Percentiles rank a stretch among this genome's conserved stretches.
Evolutionary conservation across 2,329 filamentous ascomycete species (phyloP).

Genomic region (Neophaeococcomyces aloes): DNA sequence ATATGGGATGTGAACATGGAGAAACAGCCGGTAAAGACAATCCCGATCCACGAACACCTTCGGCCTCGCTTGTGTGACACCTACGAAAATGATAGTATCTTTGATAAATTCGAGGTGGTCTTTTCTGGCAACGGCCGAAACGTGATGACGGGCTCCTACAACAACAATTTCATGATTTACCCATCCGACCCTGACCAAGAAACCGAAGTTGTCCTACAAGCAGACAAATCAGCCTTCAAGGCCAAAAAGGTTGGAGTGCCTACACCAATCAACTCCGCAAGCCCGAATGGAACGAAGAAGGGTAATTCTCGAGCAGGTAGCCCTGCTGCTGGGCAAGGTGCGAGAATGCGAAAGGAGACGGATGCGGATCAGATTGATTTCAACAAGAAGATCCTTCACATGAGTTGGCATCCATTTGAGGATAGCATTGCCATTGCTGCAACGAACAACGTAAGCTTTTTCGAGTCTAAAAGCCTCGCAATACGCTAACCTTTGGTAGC

Average conservation of each 20-base stretch:
- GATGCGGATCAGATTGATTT: slow-evolving; percentile 99
- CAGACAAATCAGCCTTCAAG: slow-evolving; percentile 98
- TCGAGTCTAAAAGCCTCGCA: neutral
- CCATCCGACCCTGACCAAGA: slow-evolving; percentile 92
- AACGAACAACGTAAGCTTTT: slow-evolving; percentile 88
- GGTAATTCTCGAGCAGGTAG: slow-evolving; percentile 77
- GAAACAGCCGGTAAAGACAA: slow-evolving; percentile 91
- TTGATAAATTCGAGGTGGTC: slow-evolving; percentile 98
- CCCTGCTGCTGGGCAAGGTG: slow-evolving; percentile 67
- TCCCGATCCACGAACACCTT: slow-evolving; percentile 95
- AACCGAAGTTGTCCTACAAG: slow-evolving; percentile 92
- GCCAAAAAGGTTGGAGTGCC: slow-evolving; percentile 98
- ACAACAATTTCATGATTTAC: slow-evolving; percentile 99
- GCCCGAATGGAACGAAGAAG: slow-evolving; percentile 67
- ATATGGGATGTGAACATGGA: slow-evolving; percentile 99
- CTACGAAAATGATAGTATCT: slow-evolving; percentile 98
- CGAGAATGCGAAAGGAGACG: slow-evolving; percentile 97
- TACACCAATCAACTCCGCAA: slow-evolving; percentile 84
- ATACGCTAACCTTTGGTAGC: slow-evolving; percentile 33
- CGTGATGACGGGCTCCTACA: slow-evolving; percentile 99
- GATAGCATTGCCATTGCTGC: slow-evolving; percentile 99
- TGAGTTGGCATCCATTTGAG: slow-evolving; percentile 99
- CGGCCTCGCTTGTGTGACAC: slow-evolving; percentile 91
- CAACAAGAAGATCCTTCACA: slow-evolving; percentile 99
- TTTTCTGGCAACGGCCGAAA: slow-evolving; percentile 98